A percentile compares a stretch with the other conserved stretches of the same genome.
Evolutionary conservation across 352 stramenopile species (phyloP).

Genomic region (Pythium insidiosum): DNA sequence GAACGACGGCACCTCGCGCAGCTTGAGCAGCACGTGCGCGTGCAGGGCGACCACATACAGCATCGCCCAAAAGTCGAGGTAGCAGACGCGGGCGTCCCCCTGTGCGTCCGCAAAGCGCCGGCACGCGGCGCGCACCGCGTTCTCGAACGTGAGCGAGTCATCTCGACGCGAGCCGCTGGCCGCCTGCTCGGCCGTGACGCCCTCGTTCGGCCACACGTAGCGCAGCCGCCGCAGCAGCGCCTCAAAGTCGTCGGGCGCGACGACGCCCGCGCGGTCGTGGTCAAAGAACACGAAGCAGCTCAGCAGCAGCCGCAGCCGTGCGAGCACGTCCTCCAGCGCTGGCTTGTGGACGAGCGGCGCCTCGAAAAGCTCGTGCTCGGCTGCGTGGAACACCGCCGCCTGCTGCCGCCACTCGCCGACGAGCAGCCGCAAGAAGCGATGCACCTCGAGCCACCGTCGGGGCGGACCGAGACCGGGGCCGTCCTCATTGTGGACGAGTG

Average conservation of each 20-base stretch:
- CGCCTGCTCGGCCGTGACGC: slow-evolving; percentile 27
- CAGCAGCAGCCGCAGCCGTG: slow-evolving; percentile 53
- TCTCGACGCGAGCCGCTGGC: slow-evolving; percentile 10
- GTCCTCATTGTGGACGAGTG: not conserved
- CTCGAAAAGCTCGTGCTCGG: slow-evolving; percentile 40
- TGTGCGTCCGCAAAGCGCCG: slow-evolving; percentile 44
- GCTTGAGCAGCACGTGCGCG: slow-evolving; percentile 38
- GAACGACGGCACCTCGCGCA: slow-evolving; percentile 64
- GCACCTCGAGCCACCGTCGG: slow-evolving; percentile 46
- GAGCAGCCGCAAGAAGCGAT: slow-evolving; percentile 52
- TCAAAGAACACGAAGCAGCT: slow-evolving; percentile 75
- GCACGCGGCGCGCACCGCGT: slow-evolving; percentile 30
- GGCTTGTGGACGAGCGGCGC: slow-evolving; percentile 15
- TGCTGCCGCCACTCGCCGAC: slow-evolving; percentile 72
- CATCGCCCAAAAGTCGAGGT: slow-evolving; percentile 81
- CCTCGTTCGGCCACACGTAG: slow-evolving; percentile 57
- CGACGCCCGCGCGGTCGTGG: slow-evolving; percentile 42
- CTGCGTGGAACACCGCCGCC: slow-evolving; percentile 34
- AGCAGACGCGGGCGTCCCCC: slow-evolving; percentile 57
- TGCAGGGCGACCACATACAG: slow-evolving; percentile 68
- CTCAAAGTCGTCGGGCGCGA: slow-evolving; percentile 40
- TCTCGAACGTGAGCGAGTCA: slow-evolving; percentile 42
- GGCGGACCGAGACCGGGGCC: not conserved
- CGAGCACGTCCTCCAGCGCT: slow-evolving; percentile 11
- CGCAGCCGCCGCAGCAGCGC: slow-evolving; percentile 38